phyloP scores from a whole-genome alignment of 345 rosid species.

The Boechera stricta region DNA sequence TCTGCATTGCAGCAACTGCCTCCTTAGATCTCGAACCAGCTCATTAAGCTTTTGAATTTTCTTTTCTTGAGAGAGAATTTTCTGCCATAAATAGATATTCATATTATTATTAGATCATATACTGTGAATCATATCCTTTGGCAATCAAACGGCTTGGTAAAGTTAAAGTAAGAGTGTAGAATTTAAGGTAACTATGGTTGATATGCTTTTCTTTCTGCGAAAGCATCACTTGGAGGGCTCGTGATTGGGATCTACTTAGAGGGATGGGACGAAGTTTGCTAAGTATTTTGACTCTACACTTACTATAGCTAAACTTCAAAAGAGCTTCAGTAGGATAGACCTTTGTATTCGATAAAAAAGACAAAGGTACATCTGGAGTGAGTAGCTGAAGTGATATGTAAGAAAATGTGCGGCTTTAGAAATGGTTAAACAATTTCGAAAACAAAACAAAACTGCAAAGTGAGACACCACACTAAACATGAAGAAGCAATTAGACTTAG shows the following conservation, averaged over 20 bases:
- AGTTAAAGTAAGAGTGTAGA: not conserved
- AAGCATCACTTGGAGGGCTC: not conserved
- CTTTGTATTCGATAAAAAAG: not conserved
- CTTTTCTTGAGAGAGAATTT: conserved; percentile 75
- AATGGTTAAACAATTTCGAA: not conserved
- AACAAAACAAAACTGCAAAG: not conserved
- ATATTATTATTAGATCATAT: not conserved
- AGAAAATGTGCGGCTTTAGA: not conserved
- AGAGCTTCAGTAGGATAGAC: not conserved
- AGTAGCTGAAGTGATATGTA: not conserved
- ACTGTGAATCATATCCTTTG: conserved; percentile 7
- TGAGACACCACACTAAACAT: conserved; percentile 1
- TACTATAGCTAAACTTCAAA: not conserved
- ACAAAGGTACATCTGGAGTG: not conserved
- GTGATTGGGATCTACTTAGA: not conserved
- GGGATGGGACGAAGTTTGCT: not conserved
- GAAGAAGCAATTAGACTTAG: not conserved
- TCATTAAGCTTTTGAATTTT: conserved; percentile 71
- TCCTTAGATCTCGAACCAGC: conserved; percentile 57
- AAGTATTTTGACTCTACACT: no score
- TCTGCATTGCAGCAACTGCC: conserved; percentile 63
- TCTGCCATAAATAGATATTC: conserved; percentile 47
- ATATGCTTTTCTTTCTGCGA: not conserved
- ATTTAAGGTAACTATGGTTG: not conserved
- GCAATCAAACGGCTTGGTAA: not conserved